phyloP scores from a whole-genome alignment of 2,329 filamentous ascomycete species.

The Phaeosphaeriaceae sp. region DNA sequence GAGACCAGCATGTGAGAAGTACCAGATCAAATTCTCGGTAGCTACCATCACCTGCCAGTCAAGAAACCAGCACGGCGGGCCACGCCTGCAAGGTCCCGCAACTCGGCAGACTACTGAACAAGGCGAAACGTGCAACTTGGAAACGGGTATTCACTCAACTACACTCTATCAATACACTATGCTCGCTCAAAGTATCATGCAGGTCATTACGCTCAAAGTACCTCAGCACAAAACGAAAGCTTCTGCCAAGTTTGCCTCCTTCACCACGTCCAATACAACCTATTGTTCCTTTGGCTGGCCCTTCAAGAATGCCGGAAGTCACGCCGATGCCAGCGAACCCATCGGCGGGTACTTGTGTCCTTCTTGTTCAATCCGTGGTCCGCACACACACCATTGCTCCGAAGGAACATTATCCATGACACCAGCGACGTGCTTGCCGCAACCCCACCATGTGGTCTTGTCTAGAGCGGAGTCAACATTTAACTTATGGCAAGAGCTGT shows the following conservation, averaged over 20 bases:
- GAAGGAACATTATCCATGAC: slow-evolving; percentile 68
- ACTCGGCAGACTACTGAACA: too few relatives aligned
- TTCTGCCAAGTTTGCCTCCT: background rate
- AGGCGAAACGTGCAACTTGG: too few relatives aligned
- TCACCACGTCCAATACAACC: background rate
- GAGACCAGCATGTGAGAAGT: too few relatives aligned
- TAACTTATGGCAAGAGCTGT: background rate
- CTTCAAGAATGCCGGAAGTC: slow-evolving; percentile 24
- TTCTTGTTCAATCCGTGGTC: slow-evolving; percentile 66
- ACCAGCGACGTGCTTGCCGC: slow-evolving; percentile 65
- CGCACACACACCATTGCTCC: slow-evolving; percentile 69
- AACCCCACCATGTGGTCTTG: slow-evolving; percentile 70
- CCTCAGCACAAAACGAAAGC: background rate
- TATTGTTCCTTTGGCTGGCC: background rate
- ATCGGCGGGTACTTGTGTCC: slow-evolving; percentile 71
- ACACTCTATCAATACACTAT: background rate
- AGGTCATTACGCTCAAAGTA: slow-evolving; percentile 1
- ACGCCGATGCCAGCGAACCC: slow-evolving; percentile 50
- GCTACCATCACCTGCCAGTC: too few relatives aligned
- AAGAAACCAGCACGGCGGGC: too few relatives aligned
- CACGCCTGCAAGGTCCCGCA: too few relatives aligned
- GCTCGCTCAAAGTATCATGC: background rate
- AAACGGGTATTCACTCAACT: background rate
- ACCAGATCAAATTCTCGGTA: too few relatives aligned
- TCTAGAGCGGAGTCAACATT: slow-evolving; percentile 40